Conservation (phyloP, 192 early-diverging fungal genomes). For the Backusella liffmaniae region DNA sequence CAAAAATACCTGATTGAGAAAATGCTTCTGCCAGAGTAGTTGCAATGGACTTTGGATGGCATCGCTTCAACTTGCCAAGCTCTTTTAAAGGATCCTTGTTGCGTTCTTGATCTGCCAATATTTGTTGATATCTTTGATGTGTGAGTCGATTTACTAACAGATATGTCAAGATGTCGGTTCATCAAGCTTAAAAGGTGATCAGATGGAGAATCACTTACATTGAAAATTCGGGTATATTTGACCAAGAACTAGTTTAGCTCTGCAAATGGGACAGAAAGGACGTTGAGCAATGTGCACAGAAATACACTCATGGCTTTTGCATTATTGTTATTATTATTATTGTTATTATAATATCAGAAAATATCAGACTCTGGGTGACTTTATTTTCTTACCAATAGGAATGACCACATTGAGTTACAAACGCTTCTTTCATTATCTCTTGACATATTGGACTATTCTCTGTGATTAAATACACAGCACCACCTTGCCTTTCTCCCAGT, state of each 20-base stretch:
- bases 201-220: constrained; percentile 40
- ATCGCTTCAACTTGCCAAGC: not conserved
- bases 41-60: not conserved
- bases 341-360: not conserved
- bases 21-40: not conserved
- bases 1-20: not conserved
- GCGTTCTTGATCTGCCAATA: not conserved
- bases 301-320: constrained; percentile 68
- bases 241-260: constrained; percentile 49
- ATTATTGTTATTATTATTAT: not conserved
- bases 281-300: constrained; percentile 56
- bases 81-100: not conserved
- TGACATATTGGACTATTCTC: constrained; percentile 71
- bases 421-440: constrained; percentile 68
- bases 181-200: not conserved
- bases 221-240: constrained; percentile 86
- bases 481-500: not conserved
- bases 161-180: too few species aligned
- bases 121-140: not conserved
- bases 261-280: constrained; percentile 72
- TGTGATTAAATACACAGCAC: not conserved
- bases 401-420: constrained; percentile 81
- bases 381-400: constrained; percentile 67
- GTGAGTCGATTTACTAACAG: not conserved
- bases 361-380: too few species aligned